phyloP scores from a whole-genome alignment of 176 grass and related monocot species.

The Urochloa ruziziensis region DNA sequence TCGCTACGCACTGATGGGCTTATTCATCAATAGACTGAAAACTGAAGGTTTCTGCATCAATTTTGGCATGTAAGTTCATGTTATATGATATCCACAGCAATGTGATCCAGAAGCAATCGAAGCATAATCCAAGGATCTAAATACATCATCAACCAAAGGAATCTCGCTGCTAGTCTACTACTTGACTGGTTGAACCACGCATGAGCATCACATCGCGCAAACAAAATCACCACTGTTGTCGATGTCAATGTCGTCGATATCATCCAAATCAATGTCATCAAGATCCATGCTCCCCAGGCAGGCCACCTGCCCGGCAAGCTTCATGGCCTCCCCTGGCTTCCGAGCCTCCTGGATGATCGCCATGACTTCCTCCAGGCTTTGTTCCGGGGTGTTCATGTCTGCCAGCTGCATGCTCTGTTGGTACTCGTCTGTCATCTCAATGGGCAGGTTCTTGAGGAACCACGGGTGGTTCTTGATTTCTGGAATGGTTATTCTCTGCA shows the following conservation, averaged over 20 bases:
- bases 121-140: constrained; percentile 14
- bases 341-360: constrained; percentile 75
- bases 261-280: constrained; percentile 66
- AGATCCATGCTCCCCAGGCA: constrained; percentile 77
- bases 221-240: constrained; percentile 84
- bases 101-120: neutral
- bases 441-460: constrained; percentile 82
- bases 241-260: constrained; percentile 72
- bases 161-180: constrained; percentile 6
- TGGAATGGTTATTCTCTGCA: constrained; percentile 77
- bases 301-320: constrained; percentile 28
- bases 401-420: constrained; percentile 40
- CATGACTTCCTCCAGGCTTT: constrained; percentile 74
- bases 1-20: neutral
- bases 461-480: constrained; percentile 89
- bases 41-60: neutral
- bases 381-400: constrained; percentile 31
- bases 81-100: constrained; percentile 10
- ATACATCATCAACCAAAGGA: neutral
- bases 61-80: neutral
- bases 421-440: constrained; percentile 72
- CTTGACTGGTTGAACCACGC: neutral
- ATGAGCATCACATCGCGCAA: constrained; percentile 41
- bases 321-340: constrained; percentile 38
- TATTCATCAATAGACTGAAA: neutral